Base-by-base conservation (phyloP, 1,139 yeast species). In the Candida sp. region DNA sequence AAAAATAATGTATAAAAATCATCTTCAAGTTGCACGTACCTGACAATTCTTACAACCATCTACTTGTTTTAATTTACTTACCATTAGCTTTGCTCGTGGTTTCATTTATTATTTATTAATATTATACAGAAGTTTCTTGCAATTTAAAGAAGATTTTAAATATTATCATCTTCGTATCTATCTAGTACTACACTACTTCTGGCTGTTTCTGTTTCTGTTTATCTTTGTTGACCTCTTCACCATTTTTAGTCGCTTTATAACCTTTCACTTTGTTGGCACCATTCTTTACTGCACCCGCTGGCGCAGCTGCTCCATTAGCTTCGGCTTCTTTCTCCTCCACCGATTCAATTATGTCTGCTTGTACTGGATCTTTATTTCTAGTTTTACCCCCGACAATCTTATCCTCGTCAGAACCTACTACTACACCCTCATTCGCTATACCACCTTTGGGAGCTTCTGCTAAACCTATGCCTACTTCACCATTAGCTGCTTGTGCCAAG, bases 371-470 rank as follows among this genome's bases (percentile, higher is more conserved):
- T 35, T 52, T 56, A 35, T 50, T 48, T 5, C n/a, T 30, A 6
- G 12, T 19, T 5, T 12, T 12, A 9, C 33, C 9, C 8, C 60
- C 60, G 9, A 68, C 58, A 21, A 68, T 57, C 41, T 56, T 50
- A 27, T 65, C 75, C 45, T 68, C 74, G 52, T 72, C 72, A 44
- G 61, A 69, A 5, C 77, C 78, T 2, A 73, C 78, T 1, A 71
- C 49, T 9, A 74, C 70, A 1, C 71, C 78, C 49, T 73, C 79
- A 52, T 73, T 73, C 35, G 77, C 79, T 42, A 72, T 61, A 2
- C 79, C 79, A 3, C 79, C 79, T 52, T 70, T 73, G 12, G 79
- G 78, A 4, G 79, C 79, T 49, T 73, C 77, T 9, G 56, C 61
- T 2, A 73, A 69, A 4, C 77, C 78, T 34, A 60, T 48, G 1